Conservation (phyloP, 2,329 filamentous ascomycete species). For the Drechslera avenae region DNA sequence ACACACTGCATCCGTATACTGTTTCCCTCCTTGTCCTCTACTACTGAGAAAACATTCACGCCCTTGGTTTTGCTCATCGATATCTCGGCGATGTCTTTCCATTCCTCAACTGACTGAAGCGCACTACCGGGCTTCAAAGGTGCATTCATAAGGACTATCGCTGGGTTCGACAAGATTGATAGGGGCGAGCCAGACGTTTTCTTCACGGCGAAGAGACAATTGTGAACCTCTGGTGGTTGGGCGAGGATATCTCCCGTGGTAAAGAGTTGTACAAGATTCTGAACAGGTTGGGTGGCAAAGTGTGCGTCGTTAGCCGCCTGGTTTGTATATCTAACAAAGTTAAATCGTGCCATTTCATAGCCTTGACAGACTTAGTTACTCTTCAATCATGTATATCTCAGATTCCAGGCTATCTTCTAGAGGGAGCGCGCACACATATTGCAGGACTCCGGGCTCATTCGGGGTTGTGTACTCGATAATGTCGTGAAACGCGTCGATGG, state of each 20-base stretch:
- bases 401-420: conserved; percentile 19
- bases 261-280: conserved; percentile 32
- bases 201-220: conserved; percentile 9
- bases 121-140: conserved; percentile 14
- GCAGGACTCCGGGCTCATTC: conserved; percentile 30
- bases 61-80: conserved; percentile 10
- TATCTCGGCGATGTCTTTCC: conserved; percentile 10
- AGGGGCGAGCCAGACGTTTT: conserved; percentile 5
- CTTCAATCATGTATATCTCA: conserved; percentile 37
- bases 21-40: conserved; percentile 17
- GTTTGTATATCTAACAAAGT: conserved; percentile 19
- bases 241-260: conserved; percentile 26
- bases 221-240: conserved; percentile 28
- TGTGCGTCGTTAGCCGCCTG: conserved; percentile 29
- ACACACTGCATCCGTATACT: conserved; percentile 19
- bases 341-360: background rate
- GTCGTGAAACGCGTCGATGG: conserved; percentile 28
- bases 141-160: conserved; percentile 24
- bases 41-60: conserved; percentile 12
- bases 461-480: conserved; percentile 29
- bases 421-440: conserved; percentile 31
- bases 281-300: conserved; percentile 25
- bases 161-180: conserved; percentile 9
- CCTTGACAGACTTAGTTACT: background rate
- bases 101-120: conserved; percentile 7